Conservation (phyloP, 2,329 filamentous ascomycete genomes). For the Pleoardoris graminearum region DNA sequence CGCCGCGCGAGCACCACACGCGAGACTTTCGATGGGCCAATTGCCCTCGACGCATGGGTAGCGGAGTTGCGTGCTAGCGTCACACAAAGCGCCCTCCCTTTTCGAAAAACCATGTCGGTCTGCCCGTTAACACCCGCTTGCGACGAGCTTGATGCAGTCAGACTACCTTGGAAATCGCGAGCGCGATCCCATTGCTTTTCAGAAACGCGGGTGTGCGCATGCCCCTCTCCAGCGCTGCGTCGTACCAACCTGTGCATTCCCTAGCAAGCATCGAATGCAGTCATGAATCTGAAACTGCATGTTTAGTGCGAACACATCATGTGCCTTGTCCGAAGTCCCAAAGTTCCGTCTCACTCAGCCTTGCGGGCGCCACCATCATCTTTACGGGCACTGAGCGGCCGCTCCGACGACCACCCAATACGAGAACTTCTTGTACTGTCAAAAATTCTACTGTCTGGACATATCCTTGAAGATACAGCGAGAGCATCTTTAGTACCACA, state of each 20-base stretch:
- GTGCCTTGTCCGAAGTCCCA: slow-evolving; percentile 4
- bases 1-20: neutral
- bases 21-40: neutral
- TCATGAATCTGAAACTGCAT: slow-evolving; percentile 3
- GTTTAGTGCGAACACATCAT: slow-evolving; percentile 4
- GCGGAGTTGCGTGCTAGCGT: neutral
- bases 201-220: no score
- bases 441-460: no score
- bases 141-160: no score
- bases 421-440: neutral
- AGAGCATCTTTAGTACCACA: no score
- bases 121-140: neutral
- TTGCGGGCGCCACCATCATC: slow-evolving; percentile 5
- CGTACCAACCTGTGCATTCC: no score
- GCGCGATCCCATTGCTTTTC: no score
- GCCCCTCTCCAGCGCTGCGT: no score
- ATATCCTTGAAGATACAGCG: no score
- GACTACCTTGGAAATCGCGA: no score
- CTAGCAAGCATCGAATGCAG: no score
- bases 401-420: neutral
- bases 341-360: slow-evolving; percentile 13
- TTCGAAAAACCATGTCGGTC: slow-evolving; percentile 1
- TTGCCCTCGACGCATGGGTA: no score
- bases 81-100: neutral
- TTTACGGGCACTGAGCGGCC: neutral